These are phyloP conservation scores for Tilletia indica DNA, from an alignment of 1,284 basidiomycete species.

Conservation along the genomic window DNA sequence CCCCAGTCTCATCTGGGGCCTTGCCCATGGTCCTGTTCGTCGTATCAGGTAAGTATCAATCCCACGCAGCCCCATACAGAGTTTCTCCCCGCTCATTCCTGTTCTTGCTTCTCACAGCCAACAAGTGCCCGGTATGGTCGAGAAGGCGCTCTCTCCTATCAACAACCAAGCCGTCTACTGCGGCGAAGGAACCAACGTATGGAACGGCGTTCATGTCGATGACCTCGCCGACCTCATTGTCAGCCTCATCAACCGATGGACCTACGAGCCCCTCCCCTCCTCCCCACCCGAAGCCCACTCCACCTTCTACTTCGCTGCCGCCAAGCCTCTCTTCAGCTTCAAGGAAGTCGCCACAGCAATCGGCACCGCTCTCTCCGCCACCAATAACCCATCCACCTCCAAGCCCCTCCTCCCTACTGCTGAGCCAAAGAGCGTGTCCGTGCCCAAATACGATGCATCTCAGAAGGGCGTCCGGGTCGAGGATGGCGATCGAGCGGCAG, in stretches of 20 bases:
- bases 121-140: slow-evolving; percentile 21
- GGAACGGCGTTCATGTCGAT: slow-evolving; percentile 22
- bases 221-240: slow-evolving; percentile 17
- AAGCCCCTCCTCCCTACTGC: slow-evolving; percentile 19
- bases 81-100: too few species aligned
- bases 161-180: slow-evolving; percentile 22
- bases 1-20: slow-evolving; percentile 27
- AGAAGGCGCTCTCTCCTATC: slow-evolving; percentile 21
- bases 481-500: slow-evolving; percentile 20
- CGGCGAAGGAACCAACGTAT: slow-evolving; percentile 24
- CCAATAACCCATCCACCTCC: background rate
- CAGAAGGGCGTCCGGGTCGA: slow-evolving; percentile 27
- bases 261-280: background rate
- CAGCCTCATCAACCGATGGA: slow-evolving; percentile 10
- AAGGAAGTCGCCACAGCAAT: slow-evolving; percentile 20
- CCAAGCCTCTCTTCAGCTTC: slow-evolving; percentile 18
- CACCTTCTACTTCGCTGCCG: slow-evolving; percentile 26
- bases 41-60: background rate
- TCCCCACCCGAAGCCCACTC: background rate
- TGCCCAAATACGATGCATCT: slow-evolving; percentile 16
- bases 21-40: slow-evolving; percentile 17
- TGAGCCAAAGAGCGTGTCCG: slow-evolving; percentile 18
- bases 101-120: background rate
- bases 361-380: slow-evolving; percentile 12
- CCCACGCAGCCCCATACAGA: too few species aligned